A percentile compares a stretch with the other conserved stretches of the same genome.
Conservation (phyloP, 2,329 filamentous ascomycete genomes). For the Colletotrichum spinosum region DNA sequence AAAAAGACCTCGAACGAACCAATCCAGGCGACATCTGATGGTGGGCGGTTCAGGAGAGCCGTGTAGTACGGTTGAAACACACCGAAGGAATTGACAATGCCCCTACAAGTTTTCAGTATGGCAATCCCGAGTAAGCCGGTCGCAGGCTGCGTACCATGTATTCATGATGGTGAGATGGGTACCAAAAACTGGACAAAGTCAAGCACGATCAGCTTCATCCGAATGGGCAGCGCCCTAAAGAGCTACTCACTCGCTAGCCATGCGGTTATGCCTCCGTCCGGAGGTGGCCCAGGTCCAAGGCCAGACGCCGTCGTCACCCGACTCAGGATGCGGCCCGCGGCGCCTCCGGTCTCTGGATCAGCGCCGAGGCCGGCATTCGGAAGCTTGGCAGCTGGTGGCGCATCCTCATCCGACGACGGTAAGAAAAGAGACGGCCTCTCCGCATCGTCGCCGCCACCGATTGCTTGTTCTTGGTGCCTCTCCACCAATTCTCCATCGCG, state of each 20-base stretch:
- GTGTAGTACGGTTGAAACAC: constrained; percentile 66
- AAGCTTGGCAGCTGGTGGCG: constrained; percentile 3
- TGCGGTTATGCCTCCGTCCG: constrained; percentile 61
- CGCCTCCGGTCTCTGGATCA: constrained; percentile 35
- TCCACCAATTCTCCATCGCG: constrained; percentile 1
- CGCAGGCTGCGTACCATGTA: constrained; percentile 53
- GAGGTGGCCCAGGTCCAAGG: constrained; percentile 58
- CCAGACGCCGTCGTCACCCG: constrained; percentile 54
- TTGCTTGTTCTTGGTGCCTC: not conserved
- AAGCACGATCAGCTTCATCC: not conserved
- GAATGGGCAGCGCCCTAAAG: not conserved
- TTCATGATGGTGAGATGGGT: constrained; percentile 62
- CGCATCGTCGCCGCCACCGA: not conserved
- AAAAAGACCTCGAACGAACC: constrained; percentile 66
- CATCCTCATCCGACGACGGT: constrained; percentile 9
- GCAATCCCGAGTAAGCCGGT: not conserved
- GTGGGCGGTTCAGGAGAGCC: constrained; percentile 49
- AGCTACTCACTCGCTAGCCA: constrained; percentile 57
- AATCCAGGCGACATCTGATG: constrained; percentile 65
- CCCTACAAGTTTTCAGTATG: constrained; percentile 47
- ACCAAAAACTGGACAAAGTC: constrained; percentile 45
- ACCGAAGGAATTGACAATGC: constrained; percentile 67
- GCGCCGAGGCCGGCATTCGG: not conserved
- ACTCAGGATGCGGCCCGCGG: constrained; percentile 53
- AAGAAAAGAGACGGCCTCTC: not conserved